Base-by-base conservation (phyloP, 139 green algal genomes). In the Auxenochlorella pyrenoidosa region DNA sequence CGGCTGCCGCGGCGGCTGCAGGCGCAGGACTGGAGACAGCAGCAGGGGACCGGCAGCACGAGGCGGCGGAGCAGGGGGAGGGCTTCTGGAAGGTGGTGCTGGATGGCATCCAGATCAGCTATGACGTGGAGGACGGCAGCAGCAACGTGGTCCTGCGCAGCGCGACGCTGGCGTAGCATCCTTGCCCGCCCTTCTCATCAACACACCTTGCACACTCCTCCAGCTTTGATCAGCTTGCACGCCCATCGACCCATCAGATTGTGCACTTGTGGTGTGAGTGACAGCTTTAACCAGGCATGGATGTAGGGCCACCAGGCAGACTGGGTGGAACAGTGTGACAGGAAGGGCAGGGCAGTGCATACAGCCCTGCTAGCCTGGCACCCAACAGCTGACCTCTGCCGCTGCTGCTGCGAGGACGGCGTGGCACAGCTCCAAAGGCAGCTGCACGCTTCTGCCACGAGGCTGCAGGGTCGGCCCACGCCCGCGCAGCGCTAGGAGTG, bases 11-110 rank as follows among this genome's bases (percentile, higher is more conserved):
- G 5, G 38, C 82, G 19, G 70, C 54, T 63, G 68, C 58, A 47
- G 38, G 4, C 15, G 36, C 21, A 5, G 36, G 34, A 32, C 47
- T 54, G 6, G 28, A 34, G 59, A 13, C 59, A 34, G 71, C 65
- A 51, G 59, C 78, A 75, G 75, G 41, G 44, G 15, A 60, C 1
- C 51, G 13, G 40, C 38, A 86, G 75, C 84, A 81, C n/a, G n/a
- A n/a, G 80, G 34, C 81, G 26, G 1, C 43, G 15, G 34, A 77
- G 65, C 21, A 28, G 32, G 78, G 40, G 36, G 76, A 70, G n/a
- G 89, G 90, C 8, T 86, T 82, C 36, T 96, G 92, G 71, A 87
- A 93, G 65, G 92, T 96, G 36, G 89, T 92, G 10, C 71, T 96
- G 75, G 93, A 96, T 60, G 85, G 89, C 18, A 70, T 96, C 15